Percentiles rank a stretch among this genome's conserved stretches.
phyloP scores from a whole-genome alignment of 306 rosid species.

The Cicer chorassanicum region DNA sequence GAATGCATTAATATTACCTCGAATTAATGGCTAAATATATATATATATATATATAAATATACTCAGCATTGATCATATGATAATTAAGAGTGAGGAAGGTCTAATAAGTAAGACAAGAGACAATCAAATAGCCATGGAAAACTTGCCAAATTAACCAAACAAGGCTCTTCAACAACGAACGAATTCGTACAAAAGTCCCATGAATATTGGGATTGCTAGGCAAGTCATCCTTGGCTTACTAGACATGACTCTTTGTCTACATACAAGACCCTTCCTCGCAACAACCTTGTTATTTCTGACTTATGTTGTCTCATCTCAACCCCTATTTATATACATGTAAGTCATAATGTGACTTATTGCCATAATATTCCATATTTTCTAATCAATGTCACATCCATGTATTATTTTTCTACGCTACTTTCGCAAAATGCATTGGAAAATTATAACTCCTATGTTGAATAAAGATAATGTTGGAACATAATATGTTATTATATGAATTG shows the following conservation, averaged over 20 bases:
- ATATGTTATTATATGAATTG: no score
- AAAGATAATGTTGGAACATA: no score
- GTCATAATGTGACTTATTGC: not conserved
- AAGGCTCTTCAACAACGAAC: not conserved
- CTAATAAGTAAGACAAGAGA: conserved; percentile 62
- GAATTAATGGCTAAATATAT: no score
- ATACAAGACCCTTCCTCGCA: conserved; percentile 56
- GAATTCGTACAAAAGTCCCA: not conserved
- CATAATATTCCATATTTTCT: not conserved
- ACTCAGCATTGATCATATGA: no score
- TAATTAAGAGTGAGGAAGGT: conserved; percentile 55
- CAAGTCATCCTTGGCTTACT: conserved; percentile 82
- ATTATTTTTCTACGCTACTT: no score
- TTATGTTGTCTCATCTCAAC: not conserved
- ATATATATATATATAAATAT: no score
- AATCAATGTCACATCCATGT: no score
- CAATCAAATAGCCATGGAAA: conserved; percentile 55
- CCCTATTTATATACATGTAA: conserved; percentile 49
- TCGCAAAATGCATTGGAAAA: no score
- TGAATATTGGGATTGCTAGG: conserved; percentile 48
- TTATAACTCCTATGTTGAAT: no score
- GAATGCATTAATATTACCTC: no score
- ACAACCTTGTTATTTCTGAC: not conserved
- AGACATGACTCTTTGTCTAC: conserved; percentile 64
- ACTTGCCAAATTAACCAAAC: conserved; percentile 54